These are phyloP conservation scores for Candida tropicalis DNA, from an alignment of 1,139 yeast species.

Conservation along the genomic window DNA sequence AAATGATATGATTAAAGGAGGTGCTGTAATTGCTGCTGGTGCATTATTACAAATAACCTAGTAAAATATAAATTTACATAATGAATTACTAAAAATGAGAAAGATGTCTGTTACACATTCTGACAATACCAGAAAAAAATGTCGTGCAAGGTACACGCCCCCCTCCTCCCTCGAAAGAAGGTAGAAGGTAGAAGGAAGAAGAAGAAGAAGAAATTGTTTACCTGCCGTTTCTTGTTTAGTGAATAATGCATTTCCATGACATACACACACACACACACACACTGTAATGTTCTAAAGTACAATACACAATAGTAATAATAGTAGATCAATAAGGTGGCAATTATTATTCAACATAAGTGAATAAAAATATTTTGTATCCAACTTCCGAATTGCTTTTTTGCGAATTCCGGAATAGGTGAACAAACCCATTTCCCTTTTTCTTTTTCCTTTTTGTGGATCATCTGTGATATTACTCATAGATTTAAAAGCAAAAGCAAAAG, in stretches of 20 bases:
- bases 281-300: no score
- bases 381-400: background rate
- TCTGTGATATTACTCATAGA: no score
- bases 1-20: background rate
- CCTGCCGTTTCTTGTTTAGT: no score
- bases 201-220: no score
- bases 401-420: background rate
- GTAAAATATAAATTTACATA: slow-evolving; percentile 5
- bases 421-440: no score
- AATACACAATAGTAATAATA: no score
- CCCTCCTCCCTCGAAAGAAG: background rate
- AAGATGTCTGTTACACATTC: background rate
- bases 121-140: background rate
- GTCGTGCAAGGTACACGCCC: background rate
- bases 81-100: slow-evolving; percentile 3
- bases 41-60: slow-evolving; percentile 1
- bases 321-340: no score
- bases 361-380: no score
- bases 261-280: background rate
- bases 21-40: background rate
- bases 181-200: background rate
- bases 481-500: no score
- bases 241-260: background rate
- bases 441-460: no score
- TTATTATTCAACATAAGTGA: no score